Evolutionary conservation across 768 basidiomycete species (phyloP), one percentile per base, ranked within the genome.

Genomic region (Kwoniella sp.): DNA sequence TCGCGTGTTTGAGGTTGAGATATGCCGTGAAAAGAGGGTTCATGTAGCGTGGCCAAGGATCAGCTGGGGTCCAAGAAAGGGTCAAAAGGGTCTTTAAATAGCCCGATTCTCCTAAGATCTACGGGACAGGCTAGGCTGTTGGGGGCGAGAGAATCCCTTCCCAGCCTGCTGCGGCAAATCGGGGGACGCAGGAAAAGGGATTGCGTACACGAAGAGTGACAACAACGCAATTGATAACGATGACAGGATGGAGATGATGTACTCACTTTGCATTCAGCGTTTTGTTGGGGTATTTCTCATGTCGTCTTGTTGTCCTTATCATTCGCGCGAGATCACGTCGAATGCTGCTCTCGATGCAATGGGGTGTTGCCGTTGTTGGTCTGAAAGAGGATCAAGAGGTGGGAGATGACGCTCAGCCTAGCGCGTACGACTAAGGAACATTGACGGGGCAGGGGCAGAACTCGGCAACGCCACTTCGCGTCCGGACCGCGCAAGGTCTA

Each of bases 151-250:
- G n/a, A n/a, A n/a, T n/a, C n/a, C n/a, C n/a, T n/a, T n/a, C n/a
- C n/a, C n/a, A n/a, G n/a, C n/a, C n/a, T n/a, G n/a, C n/a, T n/a
- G n/a, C n/a, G n/a, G n/a, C n/a, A 45, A 45, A 45, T 11, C 8
- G 41, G 41, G 41, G 8, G 15, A 11, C 20, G 7, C 7, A 20
- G 5, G 20, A 17, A 45, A 45, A 17, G 20, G 41, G 41, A 45
- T 45, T 45, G 41, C 41, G 41, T 45, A 45, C 41, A 45, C 41
- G 41, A n/a, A n/a, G n/a, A n/a, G n/a, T n/a, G n/a, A n/a, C n/a
- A n/a, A n/a, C n/a, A n/a, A n/a, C n/a, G n/a, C n/a, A n/a, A n/a
- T n/a, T n/a, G n/a, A n/a, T n/a, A n/a, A n/a, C n/a, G n/a, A n/a
- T n/a, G n/a, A n/a, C n/a, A n/a, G n/a, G n/a, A n/a, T n/a, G n/a